Base-by-base conservation (phyloP, 148 eudicot species). In the Rhododendron kiyosumense region DNA sequence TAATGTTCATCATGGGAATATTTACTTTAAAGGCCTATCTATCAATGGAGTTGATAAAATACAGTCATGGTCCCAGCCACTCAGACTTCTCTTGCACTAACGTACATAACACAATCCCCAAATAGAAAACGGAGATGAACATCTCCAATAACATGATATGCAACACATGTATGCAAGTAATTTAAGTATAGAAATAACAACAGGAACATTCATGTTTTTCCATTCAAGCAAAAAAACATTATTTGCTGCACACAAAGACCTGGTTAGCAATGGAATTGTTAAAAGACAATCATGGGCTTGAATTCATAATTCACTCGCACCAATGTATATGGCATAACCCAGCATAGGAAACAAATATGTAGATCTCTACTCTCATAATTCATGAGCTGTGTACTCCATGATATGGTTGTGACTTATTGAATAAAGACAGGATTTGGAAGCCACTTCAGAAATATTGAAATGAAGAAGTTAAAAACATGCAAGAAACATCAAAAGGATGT, bases 341-440 rank as follows among this genome's bases (percentile, higher is more conserved):
- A 20, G 67, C 24, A 61, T 61, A 22, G 26, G 67, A 61, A 20
- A 6, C 67, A 24, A 22, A 61, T 11, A 61, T 61, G 69, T 24
- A 22, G 26, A 61, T 61, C 26, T 61, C 69, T 8, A 61, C 26
- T 61, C n/a, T 61, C 69, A 61, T 7, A 61, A 61, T 6, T 18
- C 65, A 18, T 18, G 65, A 59, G 20, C 26, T 61, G n/a, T 61
- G n/a, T 61, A 61, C 9, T 5, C 22, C 7, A 74, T 30, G 78
- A 74, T 30, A 73, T 5, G 14, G 22, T 34, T 22, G 0, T 61
- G 43, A 65, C 75, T 20, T 3, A n/a, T 73, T 18, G 36, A 51
- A 83, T 28, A 20, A 84, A 71, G 76, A 71, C 76, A 71, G 76
- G 76, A 71, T 71, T 67, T 71, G 76, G 76, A 13, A 71, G 76